Conservation (phyloP, 805 yeast genomes). For the Saccharomycopsis synnaedendra region DNA sequence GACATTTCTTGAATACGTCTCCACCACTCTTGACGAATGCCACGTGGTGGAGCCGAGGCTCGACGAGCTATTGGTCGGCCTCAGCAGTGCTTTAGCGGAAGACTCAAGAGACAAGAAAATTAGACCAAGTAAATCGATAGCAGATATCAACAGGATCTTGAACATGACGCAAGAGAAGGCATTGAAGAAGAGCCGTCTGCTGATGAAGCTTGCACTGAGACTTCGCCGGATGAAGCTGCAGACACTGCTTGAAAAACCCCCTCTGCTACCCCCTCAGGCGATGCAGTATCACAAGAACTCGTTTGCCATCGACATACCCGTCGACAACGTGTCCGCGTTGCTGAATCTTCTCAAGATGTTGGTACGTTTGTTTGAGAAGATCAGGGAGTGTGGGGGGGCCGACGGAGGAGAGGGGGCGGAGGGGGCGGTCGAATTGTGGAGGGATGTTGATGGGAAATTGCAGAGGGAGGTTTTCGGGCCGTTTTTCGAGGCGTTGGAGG, state of each 20-base stretch:
- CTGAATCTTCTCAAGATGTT: slow-evolving; percentile 4
- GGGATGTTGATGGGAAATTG: not conserved
- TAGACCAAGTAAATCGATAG: not conserved
- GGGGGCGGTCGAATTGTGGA: not conserved
- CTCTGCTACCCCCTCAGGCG: not conserved
- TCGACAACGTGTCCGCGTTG: slow-evolving; percentile 6
- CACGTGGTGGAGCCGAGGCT: too few relatives aligned
- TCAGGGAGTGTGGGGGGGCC: not conserved
- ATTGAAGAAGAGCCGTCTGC: too few relatives aligned
- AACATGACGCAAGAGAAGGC: too few relatives aligned
- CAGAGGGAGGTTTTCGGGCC: slow-evolving; percentile 5
- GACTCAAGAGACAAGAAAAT: slow-evolving; percentile 28
- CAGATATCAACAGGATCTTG: too few relatives aligned
- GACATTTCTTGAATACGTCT: slow-evolving; percentile 2
- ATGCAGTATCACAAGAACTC: slow-evolving; percentile 3
- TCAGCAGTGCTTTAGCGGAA: slow-evolving; percentile 35
- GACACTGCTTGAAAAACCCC: not conserved
- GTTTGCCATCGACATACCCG: slow-evolving; percentile 5
- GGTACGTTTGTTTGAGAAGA: slow-evolving; percentile 1
- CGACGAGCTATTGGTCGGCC: not conserved
- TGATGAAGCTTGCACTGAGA: not conserved
- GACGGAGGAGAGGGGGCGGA: too few relatives aligned
- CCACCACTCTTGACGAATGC: not conserved
- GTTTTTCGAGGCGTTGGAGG: not conserved
- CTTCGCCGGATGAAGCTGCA: slow-evolving; percentile 3